Base-by-base conservation (phyloP, 208 protist genomes). In the Trypanosoma theileri region DNA sequence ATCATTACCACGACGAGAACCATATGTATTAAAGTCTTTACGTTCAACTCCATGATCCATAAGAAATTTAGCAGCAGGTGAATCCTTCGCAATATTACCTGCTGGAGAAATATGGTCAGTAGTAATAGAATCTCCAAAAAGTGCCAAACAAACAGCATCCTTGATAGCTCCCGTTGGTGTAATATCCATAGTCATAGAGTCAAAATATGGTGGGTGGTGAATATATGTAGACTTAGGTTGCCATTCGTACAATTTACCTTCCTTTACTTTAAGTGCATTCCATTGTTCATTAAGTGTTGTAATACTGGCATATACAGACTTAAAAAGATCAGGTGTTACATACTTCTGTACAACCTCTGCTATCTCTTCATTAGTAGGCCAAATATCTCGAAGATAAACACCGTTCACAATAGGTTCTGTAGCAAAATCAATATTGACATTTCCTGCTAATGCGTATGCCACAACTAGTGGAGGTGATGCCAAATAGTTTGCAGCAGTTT, bases 51-150 rank as follows among this genome's bases (percentile, higher is more conserved):
- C 89, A 41, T 66, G 68, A 42, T 76, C 69, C 63, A 71, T 70
- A 1, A 98, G 73, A 73, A 88, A 98, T 74, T 94, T 86, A 12
- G 94, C 95, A 45, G 96, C 97, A 22, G 95, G 83, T 40, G 94
- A 98, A 74, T 94, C 95, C 62, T 91, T 90, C 53, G 93, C 95
- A 71, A 99, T 98, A 76, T 92, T 98, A 64, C 97, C 97, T 13
- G 95, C 93, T 3, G 96, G 96, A 51, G 93, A 97, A 77, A 99
- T 99, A 79, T 98, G 95, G 72, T 99, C 98, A 11, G 96, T 98
- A 45, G 97, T 98, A 73, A 98, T 98, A 67, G 80, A 94, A 82
- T 99, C 97, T 28, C 98, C 98, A 66, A 98, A 89, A 67, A 97
- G 70, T 55, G 97, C 91, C 45, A 99, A 81, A 66, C 81, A 91